Percentiles rank a stretch among this genome's conserved stretches.
phyloP scores from a whole-genome alignment of 2,329 filamentous ascomycete genomes.

The Sclerotinia minor region DNA sequence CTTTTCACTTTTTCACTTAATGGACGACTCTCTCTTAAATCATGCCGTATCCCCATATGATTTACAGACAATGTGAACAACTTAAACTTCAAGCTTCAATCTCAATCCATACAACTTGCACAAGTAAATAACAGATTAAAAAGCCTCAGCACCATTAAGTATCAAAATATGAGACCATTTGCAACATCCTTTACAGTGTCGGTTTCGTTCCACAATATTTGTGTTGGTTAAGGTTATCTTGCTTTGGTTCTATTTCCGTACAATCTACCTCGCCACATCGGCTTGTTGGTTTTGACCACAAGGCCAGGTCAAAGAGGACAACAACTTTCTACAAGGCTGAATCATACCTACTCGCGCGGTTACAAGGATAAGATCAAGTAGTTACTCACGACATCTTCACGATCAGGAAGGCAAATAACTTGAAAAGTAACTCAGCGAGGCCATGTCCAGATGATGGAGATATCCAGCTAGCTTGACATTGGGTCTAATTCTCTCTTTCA shows the following conservation, averaged over 20 bases:
- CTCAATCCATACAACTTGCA: background rate
- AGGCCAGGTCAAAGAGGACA: conserved; percentile 14
- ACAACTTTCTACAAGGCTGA: conserved; percentile 10
- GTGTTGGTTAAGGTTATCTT: conserved; percentile 18
- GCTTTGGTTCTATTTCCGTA: conserved; percentile 15
- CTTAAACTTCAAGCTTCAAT: background rate
- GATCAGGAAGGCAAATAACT: background rate
- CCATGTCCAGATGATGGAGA: background rate
- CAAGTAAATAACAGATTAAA: background rate
- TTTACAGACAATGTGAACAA: background rate
- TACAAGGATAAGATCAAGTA: background rate
- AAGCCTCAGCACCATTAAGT: background rate
- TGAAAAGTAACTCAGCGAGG: conserved; percentile 5
- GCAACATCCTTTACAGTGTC: background rate
- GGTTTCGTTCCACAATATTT: background rate
- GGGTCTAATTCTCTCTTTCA: background rate
- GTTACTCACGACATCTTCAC: background rate
- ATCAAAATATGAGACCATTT: background rate
- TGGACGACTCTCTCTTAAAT: too few species aligned
- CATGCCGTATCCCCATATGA: too few species aligned
- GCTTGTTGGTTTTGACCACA: background rate
- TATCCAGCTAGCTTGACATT: background rate
- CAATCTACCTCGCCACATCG: conserved; percentile 9
- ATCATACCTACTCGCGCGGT: conserved; percentile 17
- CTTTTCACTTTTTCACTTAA: too few species aligned